phyloP scores from a whole-genome alignment of 1,139 yeast genomes.

The Meyerozyma sp. region DNA sequence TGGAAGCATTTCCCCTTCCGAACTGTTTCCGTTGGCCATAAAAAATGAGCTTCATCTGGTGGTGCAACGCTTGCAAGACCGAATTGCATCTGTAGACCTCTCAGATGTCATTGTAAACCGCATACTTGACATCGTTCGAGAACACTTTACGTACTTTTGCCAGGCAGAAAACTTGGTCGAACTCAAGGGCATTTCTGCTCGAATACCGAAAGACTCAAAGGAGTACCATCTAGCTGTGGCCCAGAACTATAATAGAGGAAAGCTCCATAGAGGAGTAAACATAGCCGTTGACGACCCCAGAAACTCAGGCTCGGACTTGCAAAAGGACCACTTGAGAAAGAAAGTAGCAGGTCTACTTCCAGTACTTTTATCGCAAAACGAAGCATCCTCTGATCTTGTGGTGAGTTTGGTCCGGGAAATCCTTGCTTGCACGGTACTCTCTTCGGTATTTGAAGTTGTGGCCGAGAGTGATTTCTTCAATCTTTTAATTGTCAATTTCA shows the following conservation, averaged over 20 bases:
- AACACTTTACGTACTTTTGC: slow-evolving; percentile 54
- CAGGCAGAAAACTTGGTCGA: slow-evolving; percentile 46
- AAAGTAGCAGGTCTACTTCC: slow-evolving; percentile 46
- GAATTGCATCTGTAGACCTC: slow-evolving; percentile 45
- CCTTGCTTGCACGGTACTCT: slow-evolving; percentile 42
- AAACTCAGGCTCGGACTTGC: slow-evolving; percentile 28
- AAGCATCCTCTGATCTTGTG: slow-evolving; percentile 47
- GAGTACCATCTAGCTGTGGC: slow-evolving; percentile 58
- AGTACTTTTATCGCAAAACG: slow-evolving; percentile 42
- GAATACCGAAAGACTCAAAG: slow-evolving; percentile 25
- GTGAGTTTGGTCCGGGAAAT: slow-evolving; percentile 56
- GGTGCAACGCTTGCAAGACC: slow-evolving; percentile 31
- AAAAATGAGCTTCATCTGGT: slow-evolving; percentile 43
- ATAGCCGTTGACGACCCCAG: slow-evolving; percentile 30
- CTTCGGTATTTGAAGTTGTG: slow-evolving; percentile 49
- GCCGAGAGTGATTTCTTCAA: slow-evolving; percentile 80
- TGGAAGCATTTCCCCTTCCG: slow-evolving; percentile 38
- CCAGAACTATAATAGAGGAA: slow-evolving; percentile 50
- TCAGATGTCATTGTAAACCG: slow-evolving; percentile 54
- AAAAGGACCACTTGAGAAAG: slow-evolving; percentile 48
- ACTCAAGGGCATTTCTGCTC: slow-evolving; percentile 9
- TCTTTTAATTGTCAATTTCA: slow-evolving; percentile 50
- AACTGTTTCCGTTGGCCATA: slow-evolving; percentile 51
- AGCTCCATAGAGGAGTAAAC: slow-evolving; percentile 59
- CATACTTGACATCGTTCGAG: slow-evolving; percentile 60